Conservation (phyloP, 805 yeast species). For the Wickerhamiella parazyma region DNA sequence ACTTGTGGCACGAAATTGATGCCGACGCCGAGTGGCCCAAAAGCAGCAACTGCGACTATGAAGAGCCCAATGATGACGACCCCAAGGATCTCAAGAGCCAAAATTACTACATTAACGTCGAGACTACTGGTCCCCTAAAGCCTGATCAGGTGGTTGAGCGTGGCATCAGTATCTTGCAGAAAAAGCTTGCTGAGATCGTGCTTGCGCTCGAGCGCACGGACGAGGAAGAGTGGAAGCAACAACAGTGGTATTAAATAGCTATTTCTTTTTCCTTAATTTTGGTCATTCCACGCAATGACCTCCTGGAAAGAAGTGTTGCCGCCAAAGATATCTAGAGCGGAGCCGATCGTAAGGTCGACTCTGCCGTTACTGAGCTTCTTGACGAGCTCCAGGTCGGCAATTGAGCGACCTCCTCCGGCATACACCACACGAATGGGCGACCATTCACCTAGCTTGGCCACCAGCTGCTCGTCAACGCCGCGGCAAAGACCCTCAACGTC, state of each 20-base stretch:
- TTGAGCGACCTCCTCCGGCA: constrained; percentile 89
- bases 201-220: constrained; percentile 41
- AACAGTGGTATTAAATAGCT: constrained; percentile 10
- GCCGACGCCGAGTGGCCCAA: constrained; percentile 90
- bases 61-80: constrained; percentile 82
- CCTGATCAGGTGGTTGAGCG: constrained; percentile 82
- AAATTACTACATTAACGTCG: constrained; percentile 76
- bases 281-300: constrained; percentile 57
- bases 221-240: constrained; percentile 18
- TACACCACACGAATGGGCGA: constrained; percentile 63
- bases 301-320: constrained; percentile 72
- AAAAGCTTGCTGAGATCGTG: constrained; percentile 78
- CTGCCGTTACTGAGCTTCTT: constrained; percentile 55
- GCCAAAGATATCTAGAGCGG: constrained; percentile 90
- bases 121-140: constrained; percentile 77
- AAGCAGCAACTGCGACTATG: constrained; percentile 81
- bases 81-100: constrained; percentile 81
- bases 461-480: constrained; percentile 79
- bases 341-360: constrained; percentile 87
- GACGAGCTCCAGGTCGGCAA: constrained; percentile 57
- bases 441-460: constrained; percentile 65
- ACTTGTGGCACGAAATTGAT: constrained; percentile 88
- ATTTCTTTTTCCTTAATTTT: background rate
- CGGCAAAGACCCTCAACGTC: constrained; percentile 94
- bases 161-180: constrained; percentile 73